Conservation (phyloP, 2,329 filamentous ascomycete species). For the Neonectria magnoliae region DNA sequence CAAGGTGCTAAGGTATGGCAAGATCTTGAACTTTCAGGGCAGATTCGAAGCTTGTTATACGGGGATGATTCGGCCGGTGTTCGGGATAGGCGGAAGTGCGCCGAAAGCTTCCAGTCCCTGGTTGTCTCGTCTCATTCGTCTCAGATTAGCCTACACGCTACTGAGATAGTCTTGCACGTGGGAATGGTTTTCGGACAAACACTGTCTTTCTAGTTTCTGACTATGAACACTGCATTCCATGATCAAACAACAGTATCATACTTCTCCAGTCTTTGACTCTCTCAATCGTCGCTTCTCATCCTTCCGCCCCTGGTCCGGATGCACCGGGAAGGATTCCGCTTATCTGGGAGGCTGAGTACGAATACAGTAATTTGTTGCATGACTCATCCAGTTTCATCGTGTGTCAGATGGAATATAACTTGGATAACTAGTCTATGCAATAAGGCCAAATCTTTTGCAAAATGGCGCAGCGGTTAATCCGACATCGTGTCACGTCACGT, state of each 20-base stretch:
- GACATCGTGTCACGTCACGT: neutral
- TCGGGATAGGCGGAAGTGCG: neutral
- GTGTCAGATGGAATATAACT: too few species aligned
- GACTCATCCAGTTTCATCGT: neutral
- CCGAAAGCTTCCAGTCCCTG: neutral
- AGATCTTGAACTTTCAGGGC: constrained; percentile 2
- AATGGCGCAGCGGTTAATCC: too few species aligned
- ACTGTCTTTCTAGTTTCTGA: too few species aligned
- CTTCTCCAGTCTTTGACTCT: neutral
- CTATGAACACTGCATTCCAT: too few species aligned
- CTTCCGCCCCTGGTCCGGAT: neutral
- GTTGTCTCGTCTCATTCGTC: neutral
- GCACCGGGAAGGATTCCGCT: neutral
- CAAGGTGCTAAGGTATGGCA: neutral
- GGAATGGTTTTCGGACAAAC: neutral
- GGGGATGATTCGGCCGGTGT: neutral
- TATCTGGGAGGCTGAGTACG: too few species aligned
- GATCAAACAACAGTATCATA: too few species aligned
- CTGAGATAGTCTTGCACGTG: neutral
- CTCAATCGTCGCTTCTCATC: neutral
- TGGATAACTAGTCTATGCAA: too few species aligned
- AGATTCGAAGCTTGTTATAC: neutral
- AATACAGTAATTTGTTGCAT: neutral
- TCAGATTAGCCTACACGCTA: neutral
- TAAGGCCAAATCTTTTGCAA: too few species aligned